Percentiles rank a stretch among this genome's conserved stretches.
These are phyloP conservation scores for Biscogniauxia marginata DNA, from an alignment of 2,329 filamentous ascomycete species.

Conservation along the genomic window DNA sequence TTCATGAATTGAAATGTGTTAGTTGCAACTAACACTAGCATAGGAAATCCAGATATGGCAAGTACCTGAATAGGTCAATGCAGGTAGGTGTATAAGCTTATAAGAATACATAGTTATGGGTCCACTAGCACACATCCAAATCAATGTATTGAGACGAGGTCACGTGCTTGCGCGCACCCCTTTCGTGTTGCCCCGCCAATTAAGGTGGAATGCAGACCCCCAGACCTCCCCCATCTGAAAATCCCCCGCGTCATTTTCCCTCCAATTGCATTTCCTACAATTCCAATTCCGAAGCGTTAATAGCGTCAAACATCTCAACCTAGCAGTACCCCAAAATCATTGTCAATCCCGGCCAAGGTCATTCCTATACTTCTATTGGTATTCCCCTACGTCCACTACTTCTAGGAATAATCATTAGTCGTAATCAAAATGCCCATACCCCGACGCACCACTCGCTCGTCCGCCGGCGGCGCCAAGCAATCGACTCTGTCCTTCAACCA, in stretches of 20 bases:
- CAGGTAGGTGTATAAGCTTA: no score
- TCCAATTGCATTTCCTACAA: neutral
- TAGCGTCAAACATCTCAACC: neutral
- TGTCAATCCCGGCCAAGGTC: no score
- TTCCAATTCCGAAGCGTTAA: neutral
- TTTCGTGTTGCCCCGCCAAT: slow-evolving; percentile 58
- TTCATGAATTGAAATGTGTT: no score
- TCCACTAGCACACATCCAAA: no score
- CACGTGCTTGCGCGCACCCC: slow-evolving; percentile 48
- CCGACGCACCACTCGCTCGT: slow-evolving; percentile 44
- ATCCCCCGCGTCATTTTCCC: slow-evolving; percentile 30
- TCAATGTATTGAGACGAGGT: slow-evolving; percentile 5
- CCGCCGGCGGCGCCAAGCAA: slow-evolving; percentile 43
- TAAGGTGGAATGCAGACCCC: slow-evolving; percentile 9
- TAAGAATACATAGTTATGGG: no score
- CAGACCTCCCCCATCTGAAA: slow-evolving; percentile 1
- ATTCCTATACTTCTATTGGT: no score
- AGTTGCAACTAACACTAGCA: no score
- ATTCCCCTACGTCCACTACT: no score
- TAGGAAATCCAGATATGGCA: no score
- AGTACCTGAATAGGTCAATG: no score
- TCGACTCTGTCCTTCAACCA: slow-evolving; percentile 59
- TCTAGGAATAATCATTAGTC: no score
- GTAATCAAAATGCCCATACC: slow-evolving; percentile 50
- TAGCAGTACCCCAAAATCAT: no score